Percentiles rank a stretch among this genome's conserved stretches.
Evolutionary conservation across 1,284 basidiomycete genomes (phyloP).

Genomic region (Xanthoconium separans): DNA sequence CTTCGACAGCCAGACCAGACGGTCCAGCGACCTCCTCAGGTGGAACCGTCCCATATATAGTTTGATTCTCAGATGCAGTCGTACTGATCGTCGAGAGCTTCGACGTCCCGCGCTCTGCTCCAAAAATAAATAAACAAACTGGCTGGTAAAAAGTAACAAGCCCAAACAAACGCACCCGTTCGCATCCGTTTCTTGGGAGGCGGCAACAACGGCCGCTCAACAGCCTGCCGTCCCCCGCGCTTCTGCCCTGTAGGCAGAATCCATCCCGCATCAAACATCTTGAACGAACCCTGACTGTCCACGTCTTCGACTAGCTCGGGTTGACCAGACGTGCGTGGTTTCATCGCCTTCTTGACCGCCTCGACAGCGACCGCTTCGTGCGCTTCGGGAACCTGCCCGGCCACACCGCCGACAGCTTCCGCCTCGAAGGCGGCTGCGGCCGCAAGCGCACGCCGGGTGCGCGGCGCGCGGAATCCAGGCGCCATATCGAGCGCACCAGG

Average conservation of each 20-base stretch:
- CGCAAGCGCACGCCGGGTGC: slow-evolving; percentile 44
- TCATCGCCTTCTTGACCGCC: slow-evolving; percentile 16
- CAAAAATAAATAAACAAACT: background rate
- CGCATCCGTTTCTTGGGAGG: slow-evolving; percentile 52
- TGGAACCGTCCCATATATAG: slow-evolving; percentile 24
- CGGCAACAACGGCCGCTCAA: slow-evolving; percentile 41
- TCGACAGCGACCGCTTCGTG: slow-evolving; percentile 18
- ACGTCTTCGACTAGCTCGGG: slow-evolving; percentile 61
- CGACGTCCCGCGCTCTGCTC: slow-evolving; percentile 44
- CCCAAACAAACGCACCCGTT: slow-evolving; percentile 51
- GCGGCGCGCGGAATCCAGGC: slow-evolving; percentile 47
- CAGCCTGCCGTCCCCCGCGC: slow-evolving; percentile 49
- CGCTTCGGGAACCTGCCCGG: slow-evolving; percentile 3
- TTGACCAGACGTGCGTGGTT: slow-evolving; percentile 27
- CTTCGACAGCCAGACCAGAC: slow-evolving; percentile 23
- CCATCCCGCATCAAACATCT: slow-evolving; percentile 86
- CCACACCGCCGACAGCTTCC: slow-evolving; percentile 29
- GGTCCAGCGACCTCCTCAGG: slow-evolving; percentile 24
- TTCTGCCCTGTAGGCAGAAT: slow-evolving; percentile 77
- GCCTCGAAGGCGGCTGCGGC: slow-evolving; percentile 44
- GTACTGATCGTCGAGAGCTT: slow-evolving; percentile 52
- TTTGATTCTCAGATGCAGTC: slow-evolving; percentile 49
- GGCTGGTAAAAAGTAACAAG: background rate
- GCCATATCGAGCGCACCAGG: slow-evolving; percentile 21
- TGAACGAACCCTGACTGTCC: slow-evolving; percentile 74